Percentiles rank a stretch among this genome's conserved stretches.
Conservation (phyloP, 495 filamentous ascomycete genomes). For the Viridothelium virens region DNA sequence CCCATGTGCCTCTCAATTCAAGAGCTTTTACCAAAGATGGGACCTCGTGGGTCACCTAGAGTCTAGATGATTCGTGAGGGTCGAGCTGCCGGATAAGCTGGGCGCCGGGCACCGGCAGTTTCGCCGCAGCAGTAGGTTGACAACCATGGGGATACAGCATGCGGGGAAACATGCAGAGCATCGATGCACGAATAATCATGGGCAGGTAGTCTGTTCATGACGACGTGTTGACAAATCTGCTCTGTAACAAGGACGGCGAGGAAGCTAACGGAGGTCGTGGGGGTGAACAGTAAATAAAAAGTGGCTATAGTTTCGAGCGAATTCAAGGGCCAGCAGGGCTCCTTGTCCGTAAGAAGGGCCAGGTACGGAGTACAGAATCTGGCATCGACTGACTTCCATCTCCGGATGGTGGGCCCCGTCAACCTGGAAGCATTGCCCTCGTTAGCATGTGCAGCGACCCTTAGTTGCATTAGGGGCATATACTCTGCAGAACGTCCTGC, state of each 20-base stretch:
- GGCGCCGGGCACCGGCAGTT: neutral
- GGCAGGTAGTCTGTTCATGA: neutral
- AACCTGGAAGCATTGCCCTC: too few species aligned
- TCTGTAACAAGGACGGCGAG: neutral
- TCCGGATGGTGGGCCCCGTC: too few species aligned
- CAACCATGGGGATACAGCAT: too few species aligned
- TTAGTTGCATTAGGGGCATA: too few species aligned
- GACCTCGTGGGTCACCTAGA: neutral
- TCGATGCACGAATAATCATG: neutral
- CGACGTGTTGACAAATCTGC: neutral
- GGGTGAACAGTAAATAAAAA: neutral
- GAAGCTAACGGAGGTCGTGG: neutral
- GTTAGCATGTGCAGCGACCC: too few species aligned
- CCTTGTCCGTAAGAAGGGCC: too few species aligned
- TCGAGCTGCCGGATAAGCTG: neutral
- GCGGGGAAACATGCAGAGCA: constrained; percentile 1
- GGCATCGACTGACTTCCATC: too few species aligned
- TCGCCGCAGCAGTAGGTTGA: neutral
- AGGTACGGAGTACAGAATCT: too few species aligned
- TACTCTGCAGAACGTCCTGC: too few species aligned
- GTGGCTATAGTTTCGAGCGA: too few species aligned
- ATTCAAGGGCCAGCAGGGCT: too few species aligned
- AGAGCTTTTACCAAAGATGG: neutral
- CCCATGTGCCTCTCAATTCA: neutral
- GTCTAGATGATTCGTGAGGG: constrained; percentile 9